Percentiles rank a stretch among this genome's conserved stretches.
phyloP scores from a whole-genome alignment of 2,329 filamentous ascomycete genomes.

The Teratosphaeria viscida region DNA sequence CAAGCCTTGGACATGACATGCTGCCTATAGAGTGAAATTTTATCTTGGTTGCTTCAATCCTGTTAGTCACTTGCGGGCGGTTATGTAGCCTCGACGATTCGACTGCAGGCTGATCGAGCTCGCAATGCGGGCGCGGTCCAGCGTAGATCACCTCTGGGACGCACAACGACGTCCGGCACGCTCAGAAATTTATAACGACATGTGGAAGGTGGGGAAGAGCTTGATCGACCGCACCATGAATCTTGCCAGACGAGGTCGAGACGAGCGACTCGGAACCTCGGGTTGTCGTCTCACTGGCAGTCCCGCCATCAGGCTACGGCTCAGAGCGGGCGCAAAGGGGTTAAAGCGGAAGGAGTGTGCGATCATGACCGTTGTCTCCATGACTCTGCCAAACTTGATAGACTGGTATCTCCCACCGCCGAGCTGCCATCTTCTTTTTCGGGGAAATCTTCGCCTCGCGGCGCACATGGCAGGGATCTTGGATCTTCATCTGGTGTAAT shows the following conservation, averaged over 20 bases:
- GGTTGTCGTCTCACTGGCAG: neutral
- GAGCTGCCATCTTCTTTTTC: neutral
- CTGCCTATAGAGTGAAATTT: conserved; percentile 11
- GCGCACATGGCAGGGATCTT: neutral
- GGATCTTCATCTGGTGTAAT: neutral
- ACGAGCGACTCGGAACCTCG: neutral
- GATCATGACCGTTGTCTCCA: neutral
- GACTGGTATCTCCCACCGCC: neutral
- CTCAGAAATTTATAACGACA: conserved; percentile 12
- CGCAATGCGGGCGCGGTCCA: conserved; percentile 13
- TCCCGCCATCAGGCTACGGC: neutral
- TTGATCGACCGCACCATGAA: conserved; percentile 7
- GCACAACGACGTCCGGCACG: conserved; percentile 17
- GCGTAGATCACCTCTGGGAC: conserved; percentile 13
- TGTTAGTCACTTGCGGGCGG: conserved; percentile 21
- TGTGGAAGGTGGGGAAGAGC: conserved; percentile 1
- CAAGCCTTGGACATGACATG: conserved; percentile 20
- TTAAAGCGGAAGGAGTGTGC: neutral
- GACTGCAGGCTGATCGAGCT: conserved; percentile 11
- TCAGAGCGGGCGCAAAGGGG: neutral
- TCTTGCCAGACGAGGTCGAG: conserved; percentile 6
- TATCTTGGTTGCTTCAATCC: conserved; percentile 10
- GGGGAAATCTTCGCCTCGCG: neutral
- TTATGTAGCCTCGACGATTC: conserved; percentile 13
- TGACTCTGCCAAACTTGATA: neutral